Conservation (phyloP, 2,329 filamentous ascomycete genomes). For the Alternaria solani region DNA sequence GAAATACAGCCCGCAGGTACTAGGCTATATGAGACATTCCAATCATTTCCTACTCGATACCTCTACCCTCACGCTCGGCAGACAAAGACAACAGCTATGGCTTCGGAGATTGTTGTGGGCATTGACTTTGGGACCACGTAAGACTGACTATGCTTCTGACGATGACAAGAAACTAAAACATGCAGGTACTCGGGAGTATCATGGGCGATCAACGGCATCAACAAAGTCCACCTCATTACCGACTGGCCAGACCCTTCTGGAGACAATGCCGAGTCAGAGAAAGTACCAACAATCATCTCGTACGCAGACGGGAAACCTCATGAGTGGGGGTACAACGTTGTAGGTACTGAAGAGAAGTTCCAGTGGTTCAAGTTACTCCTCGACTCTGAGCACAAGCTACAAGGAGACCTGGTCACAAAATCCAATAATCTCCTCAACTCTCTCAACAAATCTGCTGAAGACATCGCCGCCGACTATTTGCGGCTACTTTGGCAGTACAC, state of each 20-base stretch:
- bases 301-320: slow-evolving; percentile 7
- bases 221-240: slow-evolving; percentile 19
- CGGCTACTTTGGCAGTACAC: slow-evolving; percentile 23
- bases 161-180: neutral
- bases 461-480: slow-evolving; percentile 24
- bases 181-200: slow-evolving; percentile 40
- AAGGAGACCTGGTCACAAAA: slow-evolving; percentile 7
- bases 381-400: neutral
- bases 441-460: slow-evolving; percentile 13
- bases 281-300: slow-evolving; percentile 19
- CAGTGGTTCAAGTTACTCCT: slow-evolving; percentile 29
- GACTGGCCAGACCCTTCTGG: slow-evolving; percentile 15
- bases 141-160: neutral
- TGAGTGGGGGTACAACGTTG: slow-evolving; percentile 12
- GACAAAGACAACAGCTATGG: neutral
- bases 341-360: neutral
- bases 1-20: neutral
- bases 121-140: slow-evolving; percentile 48
- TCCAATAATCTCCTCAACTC: neutral
- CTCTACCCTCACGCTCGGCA: neutral
- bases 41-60: neutral
- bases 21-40: neutral
- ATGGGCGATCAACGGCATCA: slow-evolving; percentile 27
- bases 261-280: slow-evolving; percentile 1
- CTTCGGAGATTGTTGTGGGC: slow-evolving; percentile 28